phyloP scores from a whole-genome alignment of 306 rosid genomes.

The Adenanthera pavonina region DNA sequence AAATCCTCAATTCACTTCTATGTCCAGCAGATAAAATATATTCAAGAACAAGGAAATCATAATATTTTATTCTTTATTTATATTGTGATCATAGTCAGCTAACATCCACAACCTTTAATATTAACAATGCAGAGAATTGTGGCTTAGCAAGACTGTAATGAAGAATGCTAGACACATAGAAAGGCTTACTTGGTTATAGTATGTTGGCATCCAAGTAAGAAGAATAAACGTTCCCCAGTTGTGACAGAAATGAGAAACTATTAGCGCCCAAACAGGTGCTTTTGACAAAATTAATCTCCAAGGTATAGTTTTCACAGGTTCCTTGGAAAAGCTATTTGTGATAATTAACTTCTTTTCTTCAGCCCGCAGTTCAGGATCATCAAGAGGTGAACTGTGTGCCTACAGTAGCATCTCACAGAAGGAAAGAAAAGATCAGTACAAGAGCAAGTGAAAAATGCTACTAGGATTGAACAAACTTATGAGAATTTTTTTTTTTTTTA shows the following conservation, averaged over 20 bases:
- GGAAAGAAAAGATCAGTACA: conserved; percentile 25
- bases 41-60: too few relatives aligned
- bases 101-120: conserved; percentile 8
- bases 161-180: conserved; percentile 1
- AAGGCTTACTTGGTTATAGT: conserved; percentile 87
- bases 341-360: conserved; percentile 82
- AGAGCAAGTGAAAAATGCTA: conserved; percentile 13
- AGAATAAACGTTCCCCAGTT: conserved; percentile 99
- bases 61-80: background rate
- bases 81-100: background rate
- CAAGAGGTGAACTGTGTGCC: conserved; percentile 96
- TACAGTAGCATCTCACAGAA: conserved; percentile 41
- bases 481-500: too few relatives aligned
- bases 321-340: conserved; percentile 63
- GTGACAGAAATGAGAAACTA: conserved; percentile 94
- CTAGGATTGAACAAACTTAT: conserved; percentile 4
- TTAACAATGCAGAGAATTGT: conserved; percentile 7
- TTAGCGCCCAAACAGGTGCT: conserved; percentile 95
- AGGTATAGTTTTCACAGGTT: conserved; percentile 87
- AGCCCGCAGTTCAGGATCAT: conserved; percentile 86
- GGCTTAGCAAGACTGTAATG: conserved; percentile 11
- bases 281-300: conserved; percentile 92
- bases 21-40: too few relatives aligned
- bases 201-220: conserved; percentile 99
- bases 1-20: too few relatives aligned